Evolutionary conservation across 139 green algal species (phyloP), one percentile per base, ranked within the genome.

Genomic region (Yamagishiella unicocca): DNA sequence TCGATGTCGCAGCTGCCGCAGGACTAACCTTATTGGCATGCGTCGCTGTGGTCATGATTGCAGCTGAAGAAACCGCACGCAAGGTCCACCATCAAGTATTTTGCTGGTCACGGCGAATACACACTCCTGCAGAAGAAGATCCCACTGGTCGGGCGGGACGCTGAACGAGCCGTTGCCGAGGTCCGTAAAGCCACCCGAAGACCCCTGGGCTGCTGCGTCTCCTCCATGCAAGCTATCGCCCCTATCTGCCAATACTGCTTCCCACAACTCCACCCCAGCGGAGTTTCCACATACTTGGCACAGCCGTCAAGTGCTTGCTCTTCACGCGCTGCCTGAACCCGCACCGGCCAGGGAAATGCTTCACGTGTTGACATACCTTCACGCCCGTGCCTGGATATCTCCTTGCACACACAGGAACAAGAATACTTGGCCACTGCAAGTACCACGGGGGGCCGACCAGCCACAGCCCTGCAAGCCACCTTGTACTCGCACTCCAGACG

Each of bases 351-450:
- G n/a, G n/a, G n/a, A n/a, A n/a, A n/a, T n/a, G n/a, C n/a, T n/a
- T n/a, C n/a, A n/a, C n/a, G n/a, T n/a, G n/a, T n/a, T n/a, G n/a
- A n/a, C n/a, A n/a, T n/a, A n/a, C n/a, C n/a, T n/a, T n/a, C n/a
- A n/a, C n/a, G n/a, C n/a, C n/a, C n/a, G n/a, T n/a, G n/a, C n/a
- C n/a, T n/a, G n/a, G n/a, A n/a, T n/a, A n/a, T n/a, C n/a, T n/a
- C n/a, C n/a, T n/a, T n/a, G n/a, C n/a, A n/a, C n/a, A 35, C 42
- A 3, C 80, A 86, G 80, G 80, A 86, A 64, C 21, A 53, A 19
- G 80, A 86, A 27, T 86, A 86, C 42, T 31, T 86, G 17, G 80
- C 80, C 31, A 86, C 62, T 3, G 80, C 80, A 25, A 68, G n/a
- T n/a, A 21, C 67, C 0, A 40, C 38, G 4, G 80, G 33, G 21